Evolutionary conservation across 768 basidiomycete genomes (phyloP), one percentile per base, ranked within the genome.

Genomic region (Chalciporus pseudorubinellus): DNA sequence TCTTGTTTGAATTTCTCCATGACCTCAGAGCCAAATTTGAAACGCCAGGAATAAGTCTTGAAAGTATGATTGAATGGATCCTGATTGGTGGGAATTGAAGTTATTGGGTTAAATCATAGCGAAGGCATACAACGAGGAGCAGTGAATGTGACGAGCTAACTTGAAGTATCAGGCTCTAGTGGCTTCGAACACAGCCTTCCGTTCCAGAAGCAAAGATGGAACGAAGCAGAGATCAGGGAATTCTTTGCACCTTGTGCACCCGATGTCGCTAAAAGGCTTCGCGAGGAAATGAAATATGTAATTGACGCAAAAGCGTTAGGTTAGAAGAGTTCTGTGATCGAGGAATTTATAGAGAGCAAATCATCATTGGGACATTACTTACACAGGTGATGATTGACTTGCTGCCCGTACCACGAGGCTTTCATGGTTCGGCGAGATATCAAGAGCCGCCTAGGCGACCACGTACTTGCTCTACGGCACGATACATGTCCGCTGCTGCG

Each of bases 381-480:
- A 57, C 57, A 21, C 34, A 11, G 26, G 16, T 14, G 12, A 48
- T 21, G 10, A 12, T 43, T 48, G 16, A 31, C 49, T 11, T 34
- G 9, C 33, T 22, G 34, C 21, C 22, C 21, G 31, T 16, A 41
- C 46, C 21, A 43, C 10, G 13, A 40, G 12, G 16, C 18, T 26
- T 51, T 56, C 39, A 36, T 9, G 47, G n/a, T 24, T 28, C 16
- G 21, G 39, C 24, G 16, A 44, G 47, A 44, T 45, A 53, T 20
- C 56, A 44, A 36, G 46, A 55, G 46, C 44, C 22, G 54, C 46
- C 49, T 21, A 73, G 44, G 38, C 78, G 69, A 14, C 61, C 49
- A 31, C 59, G 63, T 44, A 72, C 74, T 64, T 91, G 88, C 52
- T 83, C 81, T 12, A 89, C 64, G 5, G 87, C 89, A 31, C 86